phyloP scores from a whole-genome alignment of 179 eudicot genomes.

The Silene coronaria region DNA sequence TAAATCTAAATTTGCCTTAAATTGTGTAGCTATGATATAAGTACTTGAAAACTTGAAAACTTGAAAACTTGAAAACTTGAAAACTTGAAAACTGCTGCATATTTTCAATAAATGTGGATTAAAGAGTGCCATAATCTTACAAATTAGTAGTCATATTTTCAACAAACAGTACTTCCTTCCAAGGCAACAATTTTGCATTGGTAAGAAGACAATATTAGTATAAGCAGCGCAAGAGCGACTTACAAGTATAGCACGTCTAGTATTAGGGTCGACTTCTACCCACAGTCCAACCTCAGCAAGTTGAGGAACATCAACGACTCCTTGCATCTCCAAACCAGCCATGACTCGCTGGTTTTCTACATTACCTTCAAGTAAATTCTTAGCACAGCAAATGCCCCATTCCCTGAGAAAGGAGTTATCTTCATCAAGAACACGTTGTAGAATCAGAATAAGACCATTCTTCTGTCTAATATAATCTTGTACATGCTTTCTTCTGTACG shows the following conservation, averaged over 20 bases:
- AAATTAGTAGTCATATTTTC: background rate
- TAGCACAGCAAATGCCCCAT: too few relatives aligned
- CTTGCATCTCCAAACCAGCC: constrained; percentile 73
- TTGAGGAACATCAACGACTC: constrained; percentile 63
- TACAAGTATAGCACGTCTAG: constrained; percentile 57
- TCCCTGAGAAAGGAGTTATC: too few relatives aligned
- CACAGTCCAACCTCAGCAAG: constrained; percentile 54
- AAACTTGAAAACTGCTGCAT: too few relatives aligned
- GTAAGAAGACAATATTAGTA: background rate
- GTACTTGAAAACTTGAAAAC: background rate
- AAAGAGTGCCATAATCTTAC: too few relatives aligned
- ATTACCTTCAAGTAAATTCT: constrained; percentile 26
- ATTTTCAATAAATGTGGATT: too few relatives aligned
- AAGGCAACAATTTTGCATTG: background rate
- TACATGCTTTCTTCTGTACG: too few relatives aligned
- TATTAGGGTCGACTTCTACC: constrained; percentile 59
- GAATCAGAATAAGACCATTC: too few relatives aligned
- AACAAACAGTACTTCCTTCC: background rate
- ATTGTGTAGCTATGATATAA: background rate
- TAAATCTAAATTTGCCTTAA: background rate
- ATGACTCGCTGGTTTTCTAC: constrained; percentile 51
- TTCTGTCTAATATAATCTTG: too few relatives aligned
- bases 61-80: too few relatives aligned
- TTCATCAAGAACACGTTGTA: too few relatives aligned
- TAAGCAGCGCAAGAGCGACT: constrained; percentile 8